Evolutionary conservation across 78 protist species (phyloP), one percentile per base, ranked within the genome.

Genomic region (Polysphondylium violaceum): DNA sequence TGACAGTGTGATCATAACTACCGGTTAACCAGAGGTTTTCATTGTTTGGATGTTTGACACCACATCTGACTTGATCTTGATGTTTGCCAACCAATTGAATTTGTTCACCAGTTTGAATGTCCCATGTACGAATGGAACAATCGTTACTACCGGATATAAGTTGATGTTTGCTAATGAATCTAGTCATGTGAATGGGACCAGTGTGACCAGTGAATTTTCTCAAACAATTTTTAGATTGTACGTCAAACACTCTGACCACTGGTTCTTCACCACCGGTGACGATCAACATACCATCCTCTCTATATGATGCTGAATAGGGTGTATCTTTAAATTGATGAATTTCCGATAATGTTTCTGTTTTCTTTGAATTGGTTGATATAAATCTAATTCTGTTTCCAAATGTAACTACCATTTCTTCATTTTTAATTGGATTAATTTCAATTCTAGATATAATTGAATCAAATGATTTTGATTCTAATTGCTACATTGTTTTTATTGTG

Each of bases 1-100:
- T 83, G 5, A 83, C 63, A n/a, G 11, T 50, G n/a, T 83, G 91
- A 19, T 83, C 91, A 6, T 83, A 83, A 11, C 74, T 40, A 71
- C 91, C 91, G 36, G 78, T 69, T 47, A 83, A 3, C 72, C 60
- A 55, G 51, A 67, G 29, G 8, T 67, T 58, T 2, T 63, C 50
- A 5, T 83, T 55, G 58, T 38, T 58, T 25, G 89, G 89, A 5
- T 67, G 67, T 40, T n/a, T 31, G 12, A 40, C 6, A 29, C 40
- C 43, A 23, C 71, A 53, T 35, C 76, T 68, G 12, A 83, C 79
- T 43, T 83, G 76, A 71, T 83, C 91, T 2, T 25, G 36, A 43
- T 83, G 91, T 41, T 23, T 58, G 69, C 79, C 79, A 21, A 83
- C 41, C 2, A 55, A 9, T 41, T 33, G 63, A 38, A 36, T 68